phyloP scores from a whole-genome alignment of 1,139 yeast species.

The Pichiaceae sp. region DNA sequence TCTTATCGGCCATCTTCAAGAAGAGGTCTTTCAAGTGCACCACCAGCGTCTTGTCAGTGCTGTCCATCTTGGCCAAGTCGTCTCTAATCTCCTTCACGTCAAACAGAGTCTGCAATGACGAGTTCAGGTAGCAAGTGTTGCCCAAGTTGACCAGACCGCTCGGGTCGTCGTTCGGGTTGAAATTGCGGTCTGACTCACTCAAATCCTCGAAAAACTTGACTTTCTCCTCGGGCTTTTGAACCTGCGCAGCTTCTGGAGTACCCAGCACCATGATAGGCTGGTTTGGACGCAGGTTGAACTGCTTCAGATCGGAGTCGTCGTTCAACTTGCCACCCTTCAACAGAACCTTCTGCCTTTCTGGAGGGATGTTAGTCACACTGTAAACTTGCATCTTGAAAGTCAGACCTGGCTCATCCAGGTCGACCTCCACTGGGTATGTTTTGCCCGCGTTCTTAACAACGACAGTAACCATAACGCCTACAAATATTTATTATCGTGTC shows the following conservation, averaged over 20 bases:
- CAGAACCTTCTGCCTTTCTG: slow-evolving; percentile 81
- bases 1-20: slow-evolving; percentile 31
- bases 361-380: slow-evolving; percentile 71
- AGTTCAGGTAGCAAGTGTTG: slow-evolving; percentile 90
- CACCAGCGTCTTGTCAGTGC: slow-evolving; percentile 24
- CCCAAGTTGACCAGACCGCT: slow-evolving; percentile 84
- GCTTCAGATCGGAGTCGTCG: slow-evolving; percentile 49
- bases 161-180: slow-evolving; percentile 38
- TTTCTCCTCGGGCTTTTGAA: slow-evolving; percentile 42
- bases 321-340: slow-evolving; percentile 82
- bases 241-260: slow-evolving; percentile 44
- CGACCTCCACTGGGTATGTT: slow-evolving; percentile 59
- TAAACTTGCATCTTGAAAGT: slow-evolving; percentile 66
- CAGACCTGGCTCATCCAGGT: slow-evolving; percentile 49
- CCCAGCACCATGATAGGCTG: slow-evolving; percentile 86
- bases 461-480: neutral
- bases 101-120: slow-evolving; percentile 75
- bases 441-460: slow-evolving; percentile 80
- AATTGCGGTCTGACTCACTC: slow-evolving; percentile 28
- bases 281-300: slow-evolving; percentile 50
- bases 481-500: no score
- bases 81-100: slow-evolving; percentile 51
- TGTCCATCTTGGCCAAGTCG: slow-evolving; percentile 12
- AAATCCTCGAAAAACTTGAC: slow-evolving; percentile 66
- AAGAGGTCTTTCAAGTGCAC: slow-evolving; percentile 34